Evolutionary conservation across 148 eudicot species (phyloP), one percentile per base, ranked within the genome.

Genomic region (Beta vulgaris): DNA sequence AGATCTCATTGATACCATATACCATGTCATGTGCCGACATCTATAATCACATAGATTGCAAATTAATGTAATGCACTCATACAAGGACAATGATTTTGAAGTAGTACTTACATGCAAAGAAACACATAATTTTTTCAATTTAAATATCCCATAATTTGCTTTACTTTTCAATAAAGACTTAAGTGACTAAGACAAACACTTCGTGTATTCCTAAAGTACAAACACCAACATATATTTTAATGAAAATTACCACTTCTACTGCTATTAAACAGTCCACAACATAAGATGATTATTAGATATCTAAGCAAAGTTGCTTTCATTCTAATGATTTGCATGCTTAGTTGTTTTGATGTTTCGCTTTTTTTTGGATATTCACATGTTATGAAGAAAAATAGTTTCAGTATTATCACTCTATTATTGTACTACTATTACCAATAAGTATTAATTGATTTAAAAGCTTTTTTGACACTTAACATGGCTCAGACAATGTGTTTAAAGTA

Each of bases 261-360:
- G 40, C 35, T 64, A 64, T 29, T 64, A 64, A 19, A 35, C 32
- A n/a, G 48, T 8, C 31, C 58, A 58, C 67, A 57, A 39, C 53
- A 69, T 11, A 42, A 15, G 49, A 48, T 57, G n/a, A 32, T 77
- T 18, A 51, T 21, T 57, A 34, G 53, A 43, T 34, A 35, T 18
- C 23, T 40, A n/a, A 65, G 66, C 57, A 65, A 53, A 18, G 83
- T 80, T 53, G 83, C 76, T 76, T 76, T 80, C 83, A 71, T 36
- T 26, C 73, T 43, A 44, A 68, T 57, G 43, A 76, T 57, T 39
- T 76, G 34, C 15, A 26, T 43, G 72, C 23, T 58, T 75, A 54
- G 23, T 76, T 54, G 72, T 53, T 46, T 48, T 64, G 76, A 65
- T 57, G 73, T 65, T 64, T 72, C 76, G 69, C 76, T 76, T 71